Evolutionary conservation across 352 stramenopile genomes (phyloP), one percentile per base, ranked within the genome.

Genomic region (Thraustochytrium sp.): DNA sequence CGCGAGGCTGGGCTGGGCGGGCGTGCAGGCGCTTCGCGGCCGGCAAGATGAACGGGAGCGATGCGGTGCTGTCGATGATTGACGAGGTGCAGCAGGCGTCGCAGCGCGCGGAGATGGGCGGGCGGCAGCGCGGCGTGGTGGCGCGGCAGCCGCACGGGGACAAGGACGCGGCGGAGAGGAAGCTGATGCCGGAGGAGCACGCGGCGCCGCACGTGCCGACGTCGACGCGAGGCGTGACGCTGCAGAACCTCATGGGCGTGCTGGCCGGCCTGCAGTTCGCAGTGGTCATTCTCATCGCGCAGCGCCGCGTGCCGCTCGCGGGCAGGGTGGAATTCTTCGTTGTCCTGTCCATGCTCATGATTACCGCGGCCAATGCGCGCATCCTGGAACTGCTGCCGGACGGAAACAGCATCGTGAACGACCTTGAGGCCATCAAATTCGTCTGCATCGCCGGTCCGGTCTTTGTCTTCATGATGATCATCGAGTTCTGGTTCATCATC

Each of bases 341-440:
- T 0, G 68, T 80, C 5, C 68, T 80, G n/a, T 40, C 44, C 23
- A 80, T 80, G 68, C 53, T 80, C n/a, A 80, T 80, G 68, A 51
- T 80, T 44, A 80, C 68, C 1, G 68, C 68, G 21, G 68, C 68
- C 13, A 18, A 80, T 31, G 42, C 34, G 9, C 37, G 46, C 16
- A 80, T 80, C 26, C 23, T 80, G 1, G 68, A 46, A 1, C 42
- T 55, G 1, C 40, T 80, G 21, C 68, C 68, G 0, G 68, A 80
- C 68, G 44, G 44, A 8, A 53, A 48, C 34, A 80, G 21, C 1
- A 80, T 80, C 53, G 1, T 65, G 11, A 80, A 80, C 38, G 68
- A 80, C 68, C 31, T 44, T 26, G 68, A 80, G 23, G 68, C 68
- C 2, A 8, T 80, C 42, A 80, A 80, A 26, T 80, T 80, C 34